These are phyloP conservation scores for Beauveria scarabaeidicola DNA, from an alignment of 2,329 filamentous ascomycete species.

Conservation along the genomic window DNA sequence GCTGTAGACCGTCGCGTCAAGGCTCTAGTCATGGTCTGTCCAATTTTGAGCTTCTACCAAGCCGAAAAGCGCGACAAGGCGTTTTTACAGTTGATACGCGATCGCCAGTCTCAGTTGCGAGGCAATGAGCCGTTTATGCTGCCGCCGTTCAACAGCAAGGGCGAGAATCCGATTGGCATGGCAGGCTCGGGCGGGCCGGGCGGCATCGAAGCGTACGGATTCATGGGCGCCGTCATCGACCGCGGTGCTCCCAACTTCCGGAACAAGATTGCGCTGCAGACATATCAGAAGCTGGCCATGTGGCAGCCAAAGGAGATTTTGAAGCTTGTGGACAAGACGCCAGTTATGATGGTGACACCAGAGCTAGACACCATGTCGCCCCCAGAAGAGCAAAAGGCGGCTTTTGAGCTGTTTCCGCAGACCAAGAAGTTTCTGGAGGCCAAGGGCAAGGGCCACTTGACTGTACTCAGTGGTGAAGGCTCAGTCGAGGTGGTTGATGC, in stretches of 20 bases:
- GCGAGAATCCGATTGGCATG: conserved; percentile 29
- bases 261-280: conserved; percentile 20
- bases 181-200: conserved; percentile 12
- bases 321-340: conserved; percentile 14
- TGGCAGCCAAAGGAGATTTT: conserved; percentile 16
- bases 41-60: not conserved
- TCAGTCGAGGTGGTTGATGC: not conserved
- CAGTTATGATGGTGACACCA: conserved; percentile 20
- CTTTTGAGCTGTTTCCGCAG: conserved; percentile 40
- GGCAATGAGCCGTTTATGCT: conserved; percentile 31
- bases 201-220: conserved; percentile 14
- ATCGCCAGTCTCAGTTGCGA: conserved; percentile 28
- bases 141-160: conserved; percentile 26
- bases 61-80: conserved; percentile 17
- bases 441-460: conserved; percentile 1
- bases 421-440: not conserved
- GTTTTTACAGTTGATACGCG: conserved; percentile 24
- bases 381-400: conserved; percentile 21
- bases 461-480: not conserved
- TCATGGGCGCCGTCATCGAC: conserved; percentile 15
- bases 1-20: conserved; percentile 18
- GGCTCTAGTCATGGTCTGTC: not conserved
- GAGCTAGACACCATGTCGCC: conserved; percentile 22
- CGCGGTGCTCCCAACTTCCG: conserved; percentile 17
- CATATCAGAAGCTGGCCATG: conserved; percentile 19